A percentile compares a stretch with the other conserved stretches of the same genome.
Evolutionary conservation across 108 stramenopile genomes (phyloP).

Genomic region (Cylindrotheca closterium): DNA sequence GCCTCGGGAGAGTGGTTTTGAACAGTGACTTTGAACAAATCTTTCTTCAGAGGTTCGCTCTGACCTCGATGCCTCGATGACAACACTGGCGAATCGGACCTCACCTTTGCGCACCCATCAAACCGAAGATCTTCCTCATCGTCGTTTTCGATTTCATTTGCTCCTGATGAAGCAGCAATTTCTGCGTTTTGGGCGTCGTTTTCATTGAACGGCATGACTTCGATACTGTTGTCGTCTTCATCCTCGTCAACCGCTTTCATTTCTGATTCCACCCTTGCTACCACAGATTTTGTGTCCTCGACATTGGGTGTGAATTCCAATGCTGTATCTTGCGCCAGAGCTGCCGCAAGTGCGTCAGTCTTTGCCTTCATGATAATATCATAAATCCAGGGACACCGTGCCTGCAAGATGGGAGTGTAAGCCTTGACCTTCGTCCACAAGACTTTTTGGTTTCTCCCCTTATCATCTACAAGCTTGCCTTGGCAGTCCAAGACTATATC

Average conservation of each 20-base stretch:
- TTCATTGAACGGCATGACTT: conserved; percentile 18
- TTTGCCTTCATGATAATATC: conserved; percentile 49
- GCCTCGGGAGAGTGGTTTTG: conserved; percentile 78
- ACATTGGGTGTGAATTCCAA: background rate
- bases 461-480: conserved; percentile 66
- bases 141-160: conserved; percentile 63
- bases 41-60: conserved; percentile 3
- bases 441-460: conserved; percentile 66
- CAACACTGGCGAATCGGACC: background rate
- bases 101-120: background rate
- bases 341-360: conserved; percentile 35
- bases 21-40: conserved; percentile 28
- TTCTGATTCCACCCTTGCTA: conserved; percentile 25
- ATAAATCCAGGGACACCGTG: conserved; percentile 73
- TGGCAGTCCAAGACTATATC: conserved; percentile 76
- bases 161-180: conserved; percentile 24
- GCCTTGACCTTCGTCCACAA: conserved; percentile 53
- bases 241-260: conserved; percentile 8
- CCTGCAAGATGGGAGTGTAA: conserved; percentile 57
- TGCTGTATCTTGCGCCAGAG: conserved; percentile 1
- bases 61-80: background rate
- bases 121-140: conserved; percentile 34
- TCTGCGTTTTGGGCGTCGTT: conserved; percentile 15
- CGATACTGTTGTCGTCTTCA: conserved; percentile 63
- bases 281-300: background rate